phyloP scores from a whole-genome alignment of 2,329 filamentous ascomycete genomes.

The Fusarium illudens region DNA sequence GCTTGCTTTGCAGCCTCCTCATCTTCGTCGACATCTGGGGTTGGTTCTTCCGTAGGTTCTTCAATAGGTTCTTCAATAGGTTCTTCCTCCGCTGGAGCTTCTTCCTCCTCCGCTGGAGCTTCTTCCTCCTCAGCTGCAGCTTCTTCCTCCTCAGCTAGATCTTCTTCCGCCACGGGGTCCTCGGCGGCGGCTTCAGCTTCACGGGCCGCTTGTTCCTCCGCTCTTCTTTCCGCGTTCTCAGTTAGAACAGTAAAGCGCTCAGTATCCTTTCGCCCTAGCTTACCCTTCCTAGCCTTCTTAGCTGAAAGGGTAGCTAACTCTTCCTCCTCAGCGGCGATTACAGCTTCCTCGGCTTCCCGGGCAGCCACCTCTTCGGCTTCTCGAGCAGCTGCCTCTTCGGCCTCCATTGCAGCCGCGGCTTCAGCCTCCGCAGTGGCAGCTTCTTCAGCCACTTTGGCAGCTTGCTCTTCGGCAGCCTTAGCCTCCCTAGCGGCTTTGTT shows the following conservation, averaged over 20 bases:
- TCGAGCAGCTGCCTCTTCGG: constrained; percentile 22
- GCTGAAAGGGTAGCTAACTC: constrained; percentile 53
- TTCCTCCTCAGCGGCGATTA: constrained; percentile 44
- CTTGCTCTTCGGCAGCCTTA: constrained; percentile 45
- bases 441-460: constrained; percentile 41
- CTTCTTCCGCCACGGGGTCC: constrained; percentile 1
- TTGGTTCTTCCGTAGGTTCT: not conserved
- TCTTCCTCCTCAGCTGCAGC: constrained; percentile 9
- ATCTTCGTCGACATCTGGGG: constrained; percentile 8
- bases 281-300: constrained; percentile 49
- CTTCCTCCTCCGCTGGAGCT: constrained; percentile 7
- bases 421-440: constrained; percentile 44
- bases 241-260: constrained; percentile 31
- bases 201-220: constrained; percentile 25
- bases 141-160: constrained; percentile 3
- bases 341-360: constrained; percentile 30
- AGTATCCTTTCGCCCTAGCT: constrained; percentile 38
- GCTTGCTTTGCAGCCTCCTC: constrained; percentile 9
- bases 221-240: constrained; percentile 28
- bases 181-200: constrained; percentile 32
- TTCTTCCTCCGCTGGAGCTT: constrained; percentile 34
- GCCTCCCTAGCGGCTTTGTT: constrained; percentile 34
- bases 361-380: constrained; percentile 37
- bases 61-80: constrained; percentile 3
- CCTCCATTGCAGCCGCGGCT: constrained; percentile 28